Conservation (phyloP, 2,329 filamentous ascomycete genomes). For the Sclerotinia minor region DNA sequence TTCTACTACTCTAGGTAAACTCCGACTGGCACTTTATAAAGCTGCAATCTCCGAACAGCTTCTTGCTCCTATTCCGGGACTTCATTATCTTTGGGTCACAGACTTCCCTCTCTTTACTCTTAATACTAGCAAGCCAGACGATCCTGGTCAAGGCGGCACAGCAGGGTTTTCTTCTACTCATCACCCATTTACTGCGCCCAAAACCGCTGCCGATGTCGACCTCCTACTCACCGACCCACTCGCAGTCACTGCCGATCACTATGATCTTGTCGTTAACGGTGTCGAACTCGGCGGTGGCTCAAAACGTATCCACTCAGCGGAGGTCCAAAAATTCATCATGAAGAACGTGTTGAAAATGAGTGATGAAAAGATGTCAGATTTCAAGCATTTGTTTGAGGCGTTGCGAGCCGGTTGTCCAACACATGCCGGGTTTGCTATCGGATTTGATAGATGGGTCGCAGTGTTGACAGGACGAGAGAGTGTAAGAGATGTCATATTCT, state of each 20-base stretch:
- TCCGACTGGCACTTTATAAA: conserved; percentile 39
- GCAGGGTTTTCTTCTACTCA: conserved; percentile 86
- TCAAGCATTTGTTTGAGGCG: conserved; percentile 80
- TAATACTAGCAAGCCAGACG: conserved; percentile 49
- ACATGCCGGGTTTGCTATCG: conserved; percentile 89
- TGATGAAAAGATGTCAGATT: conserved; percentile 53
- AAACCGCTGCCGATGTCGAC: conserved; percentile 69
- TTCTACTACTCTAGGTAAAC: conserved; percentile 55
- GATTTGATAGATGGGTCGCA: conserved; percentile 84
- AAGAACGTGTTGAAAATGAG: conserved; percentile 68
- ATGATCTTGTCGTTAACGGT: conserved; percentile 94
- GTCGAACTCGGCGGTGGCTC: conserved; percentile 92
- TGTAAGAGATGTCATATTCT: conserved; percentile 91
- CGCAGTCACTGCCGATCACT: conserved; percentile 78
- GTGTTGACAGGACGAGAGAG: conserved; percentile 74
- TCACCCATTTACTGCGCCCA: conserved; percentile 92
- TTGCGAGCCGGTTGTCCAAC: conserved; percentile 86
- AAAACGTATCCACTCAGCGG: conserved; percentile 82
- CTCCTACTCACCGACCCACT: conserved; percentile 72
- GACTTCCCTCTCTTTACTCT: conserved; percentile 93
- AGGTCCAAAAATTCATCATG: conserved; percentile 83
- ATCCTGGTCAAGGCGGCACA: conserved; percentile 68
- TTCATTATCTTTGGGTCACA: conserved; percentile 79
- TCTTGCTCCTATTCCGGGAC: conserved; percentile 38
- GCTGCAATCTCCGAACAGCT: conserved; percentile 35